Percentiles rank a stretch among this genome's conserved stretches.
These are phyloP conservation scores for Pleurozium schreberi DNA, from an alignment of 225 moss, liverwort and hornwort species.

Conservation along the genomic window DNA sequence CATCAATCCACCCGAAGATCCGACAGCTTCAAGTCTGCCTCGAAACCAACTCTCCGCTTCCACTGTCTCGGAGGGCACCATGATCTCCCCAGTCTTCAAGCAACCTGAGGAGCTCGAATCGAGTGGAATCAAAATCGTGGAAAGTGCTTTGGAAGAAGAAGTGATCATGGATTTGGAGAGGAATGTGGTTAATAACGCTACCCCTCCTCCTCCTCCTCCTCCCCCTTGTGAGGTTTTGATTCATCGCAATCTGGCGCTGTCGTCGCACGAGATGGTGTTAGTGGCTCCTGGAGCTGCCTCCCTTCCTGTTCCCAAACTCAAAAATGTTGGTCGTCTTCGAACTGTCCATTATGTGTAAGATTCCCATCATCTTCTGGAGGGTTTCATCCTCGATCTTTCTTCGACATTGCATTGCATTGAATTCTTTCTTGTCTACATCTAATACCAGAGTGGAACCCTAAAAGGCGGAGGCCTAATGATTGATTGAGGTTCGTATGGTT, in stretches of 20 bases:
- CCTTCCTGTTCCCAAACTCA: conserved; percentile 66
- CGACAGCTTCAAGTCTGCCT: neutral
- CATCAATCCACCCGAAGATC: neutral
- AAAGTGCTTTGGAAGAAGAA: neutral
- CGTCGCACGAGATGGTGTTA: conserved; percentile 51
- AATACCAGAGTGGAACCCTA: neutral
- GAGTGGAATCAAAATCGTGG: conserved; percentile 14
- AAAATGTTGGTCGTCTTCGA: conserved; percentile 65
- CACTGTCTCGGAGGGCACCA: neutral
- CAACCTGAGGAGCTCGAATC: neutral
- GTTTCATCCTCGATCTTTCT: no score
- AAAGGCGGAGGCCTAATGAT: neutral
- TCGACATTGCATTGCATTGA: neutral
- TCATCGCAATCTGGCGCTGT: neutral
- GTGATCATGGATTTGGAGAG: conserved; percentile 3
- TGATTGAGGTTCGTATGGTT: neutral
- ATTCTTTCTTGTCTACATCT: neutral
- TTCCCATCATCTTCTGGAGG: no score
- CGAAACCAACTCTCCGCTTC: neutral
- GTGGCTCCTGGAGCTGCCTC: conserved; percentile 28
- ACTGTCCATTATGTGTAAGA: conserved; percentile 92
- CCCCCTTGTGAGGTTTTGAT: neutral
- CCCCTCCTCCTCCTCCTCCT: neutral
- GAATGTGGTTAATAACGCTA: neutral
- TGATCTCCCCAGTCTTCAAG: neutral